Evolutionary conservation across 2,329 filamentous ascomycete genomes (phyloP).

Genomic region (Aphanoascus verrucosus): DNA sequence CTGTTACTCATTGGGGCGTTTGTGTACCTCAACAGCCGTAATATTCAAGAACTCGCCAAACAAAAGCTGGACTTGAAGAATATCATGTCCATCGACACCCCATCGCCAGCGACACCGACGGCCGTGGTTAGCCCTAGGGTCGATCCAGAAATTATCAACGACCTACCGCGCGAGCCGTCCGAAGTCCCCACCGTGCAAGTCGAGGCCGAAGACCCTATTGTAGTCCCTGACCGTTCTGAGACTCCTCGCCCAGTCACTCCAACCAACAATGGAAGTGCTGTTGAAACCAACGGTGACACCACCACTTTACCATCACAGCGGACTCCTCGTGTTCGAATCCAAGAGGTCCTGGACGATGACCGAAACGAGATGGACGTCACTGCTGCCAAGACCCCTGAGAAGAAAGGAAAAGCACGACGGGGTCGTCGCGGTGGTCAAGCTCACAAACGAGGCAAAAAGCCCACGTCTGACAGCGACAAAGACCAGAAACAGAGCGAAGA

Average conservation of each 20-base stretch:
- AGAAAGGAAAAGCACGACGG: conserved; percentile 59
- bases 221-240: background rate
- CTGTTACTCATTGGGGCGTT: conserved; percentile 33
- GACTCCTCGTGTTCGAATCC: conserved; percentile 32
- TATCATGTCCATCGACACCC: conserved; percentile 27
- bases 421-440: conserved; percentile 63
- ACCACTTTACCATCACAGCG: conserved; percentile 15
- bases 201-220: background rate
- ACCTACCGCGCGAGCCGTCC: background rate
- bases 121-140: background rate
- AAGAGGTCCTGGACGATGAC: conserved; percentile 28
- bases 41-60: conserved; percentile 33
- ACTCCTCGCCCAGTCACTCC: conserved; percentile 1
- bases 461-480: conserved; percentile 42
- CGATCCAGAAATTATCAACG: background rate
- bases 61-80: conserved; percentile 38
- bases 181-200: background rate
- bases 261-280: background rate
- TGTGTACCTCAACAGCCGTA: conserved; percentile 35
- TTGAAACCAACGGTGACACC: background rate
- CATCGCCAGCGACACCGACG: conserved; percentile 8
- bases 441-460: conserved; percentile 45
- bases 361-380: conserved; percentile 26
- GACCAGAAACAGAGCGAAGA: conserved; percentile 44
- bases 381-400: conserved; percentile 28